These are phyloP conservation scores for Artomyces pyxidatus DNA, from an alignment of 768 basidiomycete species.

Conservation along the genomic window DNA sequence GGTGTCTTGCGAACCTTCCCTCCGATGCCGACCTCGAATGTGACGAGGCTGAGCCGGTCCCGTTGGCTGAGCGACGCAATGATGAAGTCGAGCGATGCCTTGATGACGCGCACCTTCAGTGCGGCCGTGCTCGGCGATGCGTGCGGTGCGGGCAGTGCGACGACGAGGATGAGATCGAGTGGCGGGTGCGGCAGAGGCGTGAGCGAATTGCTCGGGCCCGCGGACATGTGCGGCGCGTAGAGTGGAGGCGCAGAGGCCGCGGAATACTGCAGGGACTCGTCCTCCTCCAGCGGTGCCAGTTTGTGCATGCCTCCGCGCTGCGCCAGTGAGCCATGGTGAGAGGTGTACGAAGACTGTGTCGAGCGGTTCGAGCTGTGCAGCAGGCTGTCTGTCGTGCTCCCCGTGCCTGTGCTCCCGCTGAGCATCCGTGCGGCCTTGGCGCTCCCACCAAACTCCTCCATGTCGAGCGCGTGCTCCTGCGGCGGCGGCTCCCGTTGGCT, in stretches of 20 bases:
- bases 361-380: conserved; percentile 55
- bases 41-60: conserved; percentile 85
- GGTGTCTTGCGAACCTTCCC: conserved; percentile 90
- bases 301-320: conserved; percentile 6
- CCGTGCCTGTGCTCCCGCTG: conserved; percentile 57
- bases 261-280: conserved; percentile 9
- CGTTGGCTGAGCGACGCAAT: conserved; percentile 65
- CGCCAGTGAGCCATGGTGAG: conserved; percentile 22
- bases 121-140: conserved; percentile 71
- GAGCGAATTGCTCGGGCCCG: conserved; percentile 73
- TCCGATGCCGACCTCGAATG: conserved; percentile 81
- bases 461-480: conserved; percentile 21
- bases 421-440: conserved; percentile 73
- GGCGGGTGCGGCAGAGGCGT: conserved; percentile 78
- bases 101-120: conserved; percentile 86
- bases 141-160: conserved; percentile 73
- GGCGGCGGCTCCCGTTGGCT: conserved; percentile 26
- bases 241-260: conserved; percentile 2
- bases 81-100: conserved; percentile 79
- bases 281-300: conserved; percentile 16
- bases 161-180: conserved; percentile 86
- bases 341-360: conserved; percentile 68
- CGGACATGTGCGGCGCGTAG: conserved; percentile 50
- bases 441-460: conserved; percentile 73
- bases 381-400: conserved; percentile 53